These are phyloP conservation scores for Cladosporium austrohemisphaericum DNA, from an alignment of 2,329 filamentous ascomycete genomes.

Conservation along the genomic window DNA sequence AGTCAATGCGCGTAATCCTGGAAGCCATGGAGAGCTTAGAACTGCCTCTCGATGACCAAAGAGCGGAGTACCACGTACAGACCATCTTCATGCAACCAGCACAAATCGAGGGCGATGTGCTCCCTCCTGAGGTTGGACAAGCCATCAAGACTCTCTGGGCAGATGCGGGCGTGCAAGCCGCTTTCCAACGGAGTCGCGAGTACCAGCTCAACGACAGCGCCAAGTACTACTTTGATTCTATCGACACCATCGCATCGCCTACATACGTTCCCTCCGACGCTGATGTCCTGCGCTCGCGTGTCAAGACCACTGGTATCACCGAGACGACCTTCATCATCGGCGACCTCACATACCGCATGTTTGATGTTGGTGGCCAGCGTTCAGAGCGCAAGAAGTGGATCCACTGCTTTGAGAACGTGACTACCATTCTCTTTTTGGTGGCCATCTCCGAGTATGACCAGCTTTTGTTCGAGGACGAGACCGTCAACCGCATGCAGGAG, in stretches of 20 bases:
- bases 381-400: conserved; percentile 99
- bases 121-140: conserved; percentile 89
- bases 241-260: conserved; percentile 81
- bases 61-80: conserved; percentile 95
- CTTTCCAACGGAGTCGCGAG: conserved; percentile 91
- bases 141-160: conserved; percentile 92
- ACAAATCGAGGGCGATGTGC: conserved; percentile 90
- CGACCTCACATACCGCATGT: conserved; percentile 93
- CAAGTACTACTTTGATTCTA: conserved; percentile 97
- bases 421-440: conserved; percentile 91
- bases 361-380: conserved; percentile 91
- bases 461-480: conserved; percentile 92
- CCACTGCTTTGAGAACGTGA: conserved; percentile 97
- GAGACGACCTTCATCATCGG: conserved; percentile 95
- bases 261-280: conserved; percentile 95
- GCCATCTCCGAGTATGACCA: conserved; percentile 98
- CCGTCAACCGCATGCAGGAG: conserved; percentile 70
- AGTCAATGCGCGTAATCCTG: conserved; percentile 67
- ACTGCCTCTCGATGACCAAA: conserved; percentile 82
- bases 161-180: conserved; percentile 87
- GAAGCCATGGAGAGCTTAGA: conserved; percentile 67
- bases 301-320: conserved; percentile 96
- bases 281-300: conserved; percentile 90
- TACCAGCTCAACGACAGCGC: conserved; percentile 96
- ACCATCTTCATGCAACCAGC: conserved; percentile 98